Conservation (phyloP, 495 filamentous ascomycete species). For the Symbiotaphrina buchneri region DNA sequence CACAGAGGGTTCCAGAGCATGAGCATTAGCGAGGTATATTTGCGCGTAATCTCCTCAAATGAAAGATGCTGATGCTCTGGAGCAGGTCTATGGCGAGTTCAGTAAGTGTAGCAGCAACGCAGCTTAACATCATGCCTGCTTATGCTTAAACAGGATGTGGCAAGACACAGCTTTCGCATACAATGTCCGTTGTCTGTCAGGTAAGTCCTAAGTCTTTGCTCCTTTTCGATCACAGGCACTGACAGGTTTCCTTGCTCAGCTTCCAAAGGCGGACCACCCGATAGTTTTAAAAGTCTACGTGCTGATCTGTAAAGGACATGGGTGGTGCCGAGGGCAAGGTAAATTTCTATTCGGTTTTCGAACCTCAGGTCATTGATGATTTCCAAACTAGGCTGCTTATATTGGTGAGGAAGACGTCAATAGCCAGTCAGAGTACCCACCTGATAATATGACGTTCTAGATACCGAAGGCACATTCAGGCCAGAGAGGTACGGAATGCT, state of each 20-base stretch:
- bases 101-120: constrained; percentile 14
- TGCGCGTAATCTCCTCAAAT: neutral
- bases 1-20: constrained; percentile 54
- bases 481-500: constrained; percentile 31
- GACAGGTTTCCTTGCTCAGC: constrained; percentile 5
- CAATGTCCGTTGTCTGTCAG: constrained; percentile 47
- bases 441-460: constrained; percentile 12
- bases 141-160: constrained; percentile 26
- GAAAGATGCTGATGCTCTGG: neutral
- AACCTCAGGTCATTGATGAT: neutral
- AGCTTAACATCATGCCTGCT: constrained; percentile 1
- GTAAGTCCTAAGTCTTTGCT: constrained; percentile 9
- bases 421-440: neutral
- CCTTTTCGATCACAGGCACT: neutral
- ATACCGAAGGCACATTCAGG: constrained; percentile 62
- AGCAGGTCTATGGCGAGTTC: constrained; percentile 39
- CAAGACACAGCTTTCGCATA: constrained; percentile 49
- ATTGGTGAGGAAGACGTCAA: constrained; percentile 24
- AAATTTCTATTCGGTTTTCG: neutral
- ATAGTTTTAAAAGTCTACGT: neutral
- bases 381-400: constrained; percentile 26
- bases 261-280: constrained; percentile 16
- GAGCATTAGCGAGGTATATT: constrained; percentile 51
- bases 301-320: constrained; percentile 24
- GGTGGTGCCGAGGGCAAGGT: constrained; percentile 57